Evolutionary conservation across 2,329 filamentous ascomycete genomes (phyloP).

Genomic region (Colletotrichum sp.): DNA sequence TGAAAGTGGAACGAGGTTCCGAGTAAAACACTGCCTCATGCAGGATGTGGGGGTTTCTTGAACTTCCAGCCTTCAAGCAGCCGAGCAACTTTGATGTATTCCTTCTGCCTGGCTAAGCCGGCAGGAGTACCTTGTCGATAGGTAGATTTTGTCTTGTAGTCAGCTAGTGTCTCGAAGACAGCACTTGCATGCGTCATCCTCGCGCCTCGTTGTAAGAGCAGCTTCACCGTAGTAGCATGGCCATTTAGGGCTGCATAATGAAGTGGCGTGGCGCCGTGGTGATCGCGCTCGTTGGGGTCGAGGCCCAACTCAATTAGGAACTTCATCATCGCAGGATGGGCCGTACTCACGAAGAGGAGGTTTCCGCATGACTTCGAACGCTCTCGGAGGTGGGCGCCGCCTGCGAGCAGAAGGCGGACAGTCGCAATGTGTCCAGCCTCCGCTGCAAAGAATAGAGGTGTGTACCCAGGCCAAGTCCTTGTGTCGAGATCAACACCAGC

Average conservation of each 20-base stretch:
- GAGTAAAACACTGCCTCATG: not conserved
- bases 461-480: conserved; percentile 27
- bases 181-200: conserved; percentile 24
- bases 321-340: conserved; percentile 21
- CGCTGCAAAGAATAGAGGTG: conserved; percentile 31
- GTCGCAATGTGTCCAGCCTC: conserved; percentile 26
- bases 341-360: conserved; percentile 25
- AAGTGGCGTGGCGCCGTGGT: conserved; percentile 28
- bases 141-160: conserved; percentile 13
- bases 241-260: conserved; percentile 29
- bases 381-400: conserved; percentile 24
- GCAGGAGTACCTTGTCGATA: conserved; percentile 29
- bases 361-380: conserved; percentile 23
- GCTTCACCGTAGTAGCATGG: conserved; percentile 28
- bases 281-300: conserved; percentile 27
- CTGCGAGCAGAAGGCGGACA: conserved; percentile 27
- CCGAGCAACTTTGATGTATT: conserved; percentile 13
- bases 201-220: conserved; percentile 28
- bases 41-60: not conserved
- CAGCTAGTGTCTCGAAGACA: conserved; percentile 25
- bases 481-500: conserved; percentile 25
- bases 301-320: conserved; percentile 24
- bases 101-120: conserved; percentile 28
- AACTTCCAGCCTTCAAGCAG: conserved; percentile 23
- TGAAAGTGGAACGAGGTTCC: not conserved